These are phyloP conservation scores for Neopestalotiopsis clavispora DNA, from an alignment of 2,329 filamentous ascomycete species.

Conservation along the genomic window DNA sequence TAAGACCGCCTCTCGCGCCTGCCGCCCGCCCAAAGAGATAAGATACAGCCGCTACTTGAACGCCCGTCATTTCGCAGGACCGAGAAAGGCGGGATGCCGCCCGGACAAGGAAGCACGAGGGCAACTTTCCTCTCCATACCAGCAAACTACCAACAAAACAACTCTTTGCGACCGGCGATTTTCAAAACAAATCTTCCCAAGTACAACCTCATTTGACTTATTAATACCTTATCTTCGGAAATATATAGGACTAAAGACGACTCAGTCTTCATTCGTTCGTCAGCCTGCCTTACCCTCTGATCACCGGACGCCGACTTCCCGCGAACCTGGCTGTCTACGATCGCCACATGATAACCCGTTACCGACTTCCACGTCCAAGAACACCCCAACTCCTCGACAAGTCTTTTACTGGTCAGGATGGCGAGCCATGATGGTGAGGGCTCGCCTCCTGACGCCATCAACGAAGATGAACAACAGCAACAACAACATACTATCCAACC, in stretches of 20 bases:
- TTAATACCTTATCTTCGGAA: neutral
- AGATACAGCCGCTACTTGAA: neutral
- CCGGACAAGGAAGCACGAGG: neutral
- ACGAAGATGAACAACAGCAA: neutral
- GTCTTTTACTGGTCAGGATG: neutral
- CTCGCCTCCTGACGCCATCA: neutral
- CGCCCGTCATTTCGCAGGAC: neutral
- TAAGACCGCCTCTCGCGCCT: neutral
- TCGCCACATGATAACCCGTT: neutral
- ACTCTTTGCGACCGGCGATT: neutral
- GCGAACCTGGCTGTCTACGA: neutral
- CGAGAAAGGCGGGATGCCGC: neutral
- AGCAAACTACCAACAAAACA: neutral
- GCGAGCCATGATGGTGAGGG: conserved; percentile 10
- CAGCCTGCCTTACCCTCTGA: neutral
- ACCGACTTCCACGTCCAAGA: neutral
- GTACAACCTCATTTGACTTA: neutral
- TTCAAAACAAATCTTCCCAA: neutral
- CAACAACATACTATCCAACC: neutral
- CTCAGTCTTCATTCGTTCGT: neutral
- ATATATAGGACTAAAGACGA: neutral
- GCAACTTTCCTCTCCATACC: neutral
- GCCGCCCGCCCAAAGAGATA: neutral
- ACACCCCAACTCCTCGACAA: neutral
- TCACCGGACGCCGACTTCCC: neutral